Conservation (phyloP, 306 rosid species). For the Glycyrrhiza uralensis region DNA sequence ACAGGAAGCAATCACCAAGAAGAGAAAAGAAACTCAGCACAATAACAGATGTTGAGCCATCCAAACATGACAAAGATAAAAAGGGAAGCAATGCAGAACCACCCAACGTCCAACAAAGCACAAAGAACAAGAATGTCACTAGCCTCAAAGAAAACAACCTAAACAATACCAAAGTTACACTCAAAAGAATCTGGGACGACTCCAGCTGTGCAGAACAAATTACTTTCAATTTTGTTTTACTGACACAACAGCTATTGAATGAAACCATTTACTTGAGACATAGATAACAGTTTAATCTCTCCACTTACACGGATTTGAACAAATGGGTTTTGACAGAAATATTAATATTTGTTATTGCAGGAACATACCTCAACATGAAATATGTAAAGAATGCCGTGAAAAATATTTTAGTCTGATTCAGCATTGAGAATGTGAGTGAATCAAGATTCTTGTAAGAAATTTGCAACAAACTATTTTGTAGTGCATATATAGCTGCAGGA, state of each 20-base stretch:
- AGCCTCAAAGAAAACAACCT: neutral
- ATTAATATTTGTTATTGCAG: neutral
- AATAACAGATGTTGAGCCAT: neutral
- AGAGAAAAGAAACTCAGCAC: neutral
- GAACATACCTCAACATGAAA: conserved; percentile 68
- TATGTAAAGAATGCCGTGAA: conserved; percentile 89
- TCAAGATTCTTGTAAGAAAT: conserved; percentile 93
- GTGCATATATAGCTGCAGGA: conserved; percentile 92
- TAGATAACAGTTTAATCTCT: conserved; percentile 2
- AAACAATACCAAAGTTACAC: neutral
- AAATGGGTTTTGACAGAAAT: neutral
- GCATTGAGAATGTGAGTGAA: conserved; percentile 92
- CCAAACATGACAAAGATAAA: neutral
- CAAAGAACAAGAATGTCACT: neutral
- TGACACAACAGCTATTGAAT: conserved; percentile 7
- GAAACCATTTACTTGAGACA: conserved; percentile 18
- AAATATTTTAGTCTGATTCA: conserved; percentile 90
- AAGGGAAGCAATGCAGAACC: neutral
- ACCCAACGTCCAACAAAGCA: neutral
- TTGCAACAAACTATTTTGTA: conserved; percentile 96
- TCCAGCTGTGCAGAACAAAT: neutral
- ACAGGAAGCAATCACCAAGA: neutral
- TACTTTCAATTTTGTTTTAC: neutral
- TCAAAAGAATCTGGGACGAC: neutral
- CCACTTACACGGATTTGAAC: neutral